A percentile compares a stretch with the other conserved stretches of the same genome.
These are phyloP conservation scores for Mytilinidion resinicola DNA, from an alignment of 495 filamentous ascomycete species.

Conservation along the genomic window DNA sequence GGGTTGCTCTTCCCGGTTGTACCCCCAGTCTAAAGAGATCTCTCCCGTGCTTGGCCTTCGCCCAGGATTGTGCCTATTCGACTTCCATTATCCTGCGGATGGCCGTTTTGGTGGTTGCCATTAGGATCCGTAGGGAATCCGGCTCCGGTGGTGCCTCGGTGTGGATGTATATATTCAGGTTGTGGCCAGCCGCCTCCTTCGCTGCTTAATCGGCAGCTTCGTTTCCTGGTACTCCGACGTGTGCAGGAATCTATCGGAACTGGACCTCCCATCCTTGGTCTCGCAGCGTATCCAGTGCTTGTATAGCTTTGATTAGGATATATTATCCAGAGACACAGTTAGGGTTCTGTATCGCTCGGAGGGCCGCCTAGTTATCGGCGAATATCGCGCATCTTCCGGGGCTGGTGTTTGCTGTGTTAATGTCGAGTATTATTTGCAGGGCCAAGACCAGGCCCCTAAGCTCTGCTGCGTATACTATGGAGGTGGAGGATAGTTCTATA, in stretches of 20 bases:
- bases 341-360: slow-evolving; percentile 11
- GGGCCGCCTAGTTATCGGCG: slow-evolving; percentile 12
- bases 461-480: slow-evolving; percentile 8
- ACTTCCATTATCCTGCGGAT: slow-evolving; percentile 4
- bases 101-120: slow-evolving; percentile 2
- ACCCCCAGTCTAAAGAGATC: slow-evolving; percentile 10
- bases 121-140: slow-evolving; percentile 5
- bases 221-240: slow-evolving; percentile 30
- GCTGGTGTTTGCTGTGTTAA: background rate
- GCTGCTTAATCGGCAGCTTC: slow-evolving; percentile 26
- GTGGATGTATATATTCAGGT: background rate
- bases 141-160: slow-evolving; percentile 1
- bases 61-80: slow-evolving; percentile 2
- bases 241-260: slow-evolving; percentile 29
- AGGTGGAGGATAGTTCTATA: slow-evolving; percentile 19
- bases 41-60: slow-evolving; percentile 5
- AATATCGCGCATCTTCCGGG: slow-evolving; percentile 10
- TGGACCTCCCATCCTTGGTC: slow-evolving; percentile 18
- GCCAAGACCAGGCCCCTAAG: background rate
- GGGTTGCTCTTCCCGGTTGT: slow-evolving; percentile 1
- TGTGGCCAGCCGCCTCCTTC: slow-evolving; percentile 9
- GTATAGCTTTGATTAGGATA: slow-evolving; percentile 11
- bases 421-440: background rate
- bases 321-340: slow-evolving; percentile 10
- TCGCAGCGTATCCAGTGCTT: slow-evolving; percentile 19